Base-by-base conservation (phyloP, 139 green algal genomes). In the Asterochloris erici region DNA sequence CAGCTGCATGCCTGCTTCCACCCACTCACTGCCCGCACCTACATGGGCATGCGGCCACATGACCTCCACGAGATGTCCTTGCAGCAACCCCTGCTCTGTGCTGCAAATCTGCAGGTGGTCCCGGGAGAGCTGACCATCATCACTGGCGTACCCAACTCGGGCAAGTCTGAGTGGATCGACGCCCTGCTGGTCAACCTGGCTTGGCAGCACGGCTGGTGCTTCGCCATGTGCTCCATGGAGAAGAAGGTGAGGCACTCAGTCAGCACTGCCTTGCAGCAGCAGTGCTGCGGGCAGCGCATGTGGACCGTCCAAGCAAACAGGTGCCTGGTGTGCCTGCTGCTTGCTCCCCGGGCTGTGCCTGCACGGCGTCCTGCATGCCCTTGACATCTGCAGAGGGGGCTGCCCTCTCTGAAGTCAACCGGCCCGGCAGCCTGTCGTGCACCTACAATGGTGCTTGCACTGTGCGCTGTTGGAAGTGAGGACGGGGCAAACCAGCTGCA, bases 131-230 rank as follows among this genome's bases (percentile, higher is more conserved):
- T 99, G 60, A 98, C 94, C 10, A 91, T 99, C 12, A 93, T 99
- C 27, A 98, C 96, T 62, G 96, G 96, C 16, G 88, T 99, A 74
- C 96, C 96, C 77, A 98, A 98, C 91, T 94, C 87, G n/a, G 96
- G 96, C 79, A 99, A 99, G 89, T 93, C 83, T 75, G 96, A 99
- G 86, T 99, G 94, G 94, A 89, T 99, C n/a, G 96, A 99, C 83
- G 95, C 96, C 27, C 89, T 99, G 76, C 78, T 95, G 62, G 89
- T 89, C 78, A 99, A 98, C 88, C 89, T 99, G 68, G 87, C 92
- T 1, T 78, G 91, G 26, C 66, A 87, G 26, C 83, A 96, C 68
- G 92, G 93, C 80, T 99, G 96, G 96, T 89, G 81, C 69, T 96
- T 99, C 83, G 95, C 93, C 9, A 77, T 98, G 73, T 98, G 94